These are phyloP conservation scores for Marasmius oreades DNA, from an alignment of 1,284 basidiomycete species.

Conservation along the genomic window DNA sequence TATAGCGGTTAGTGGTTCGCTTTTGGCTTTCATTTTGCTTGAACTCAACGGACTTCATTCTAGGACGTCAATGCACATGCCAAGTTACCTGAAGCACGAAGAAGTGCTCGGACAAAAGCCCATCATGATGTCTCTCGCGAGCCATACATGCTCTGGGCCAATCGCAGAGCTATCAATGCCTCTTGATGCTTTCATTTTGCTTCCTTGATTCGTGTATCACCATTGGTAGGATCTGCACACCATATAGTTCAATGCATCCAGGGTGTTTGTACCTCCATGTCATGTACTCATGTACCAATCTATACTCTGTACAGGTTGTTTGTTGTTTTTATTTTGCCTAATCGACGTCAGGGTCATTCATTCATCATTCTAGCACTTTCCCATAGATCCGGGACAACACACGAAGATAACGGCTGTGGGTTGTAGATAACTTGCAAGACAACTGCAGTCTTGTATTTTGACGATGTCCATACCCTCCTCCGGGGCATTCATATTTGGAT, in stretches of 20 bases:
- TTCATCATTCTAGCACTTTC: no score
- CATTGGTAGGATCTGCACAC: background rate
- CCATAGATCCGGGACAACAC: no score
- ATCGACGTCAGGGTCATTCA: no score
- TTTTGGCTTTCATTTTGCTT: background rate
- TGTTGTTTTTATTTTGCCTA: no score
- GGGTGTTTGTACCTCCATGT: no score
- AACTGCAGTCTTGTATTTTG: background rate
- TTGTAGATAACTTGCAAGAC: no score
- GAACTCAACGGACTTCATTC: conserved; percentile 4
- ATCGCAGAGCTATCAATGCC: conserved; percentile 57
- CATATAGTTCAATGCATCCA: background rate
- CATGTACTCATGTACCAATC: no score
- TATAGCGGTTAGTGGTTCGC: conserved; percentile 49
- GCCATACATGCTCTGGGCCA: conserved; percentile 82
- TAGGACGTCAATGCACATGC: conserved; percentile 67
- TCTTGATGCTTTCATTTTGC: conserved; percentile 22
- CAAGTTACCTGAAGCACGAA: conserved; percentile 71
- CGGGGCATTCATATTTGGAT: conserved; percentile 12
- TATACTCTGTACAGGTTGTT: no score
- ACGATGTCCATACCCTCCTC: conserved; percentile 5
- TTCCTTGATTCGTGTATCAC: background rate
- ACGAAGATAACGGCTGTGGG: no score
- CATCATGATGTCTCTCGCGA: conserved; percentile 63
- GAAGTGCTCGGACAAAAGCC: conserved; percentile 69